Percentiles rank a stretch among this genome's conserved stretches.
Evolutionary conservation across 805 yeast species (phyloP).

Genomic region (Monosporozyma yasuniensis): DNA sequence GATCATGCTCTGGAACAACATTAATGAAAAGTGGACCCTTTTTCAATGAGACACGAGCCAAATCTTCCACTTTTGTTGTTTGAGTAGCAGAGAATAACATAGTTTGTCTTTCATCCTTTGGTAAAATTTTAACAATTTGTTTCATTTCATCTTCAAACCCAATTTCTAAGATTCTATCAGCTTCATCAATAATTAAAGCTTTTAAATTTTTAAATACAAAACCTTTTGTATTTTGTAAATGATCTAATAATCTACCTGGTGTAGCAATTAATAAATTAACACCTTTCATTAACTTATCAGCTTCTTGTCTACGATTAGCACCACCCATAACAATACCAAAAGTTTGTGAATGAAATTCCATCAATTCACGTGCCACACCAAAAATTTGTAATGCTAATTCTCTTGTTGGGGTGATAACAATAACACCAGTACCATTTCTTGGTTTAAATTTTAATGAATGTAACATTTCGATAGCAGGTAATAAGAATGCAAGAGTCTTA

Average conservation of each 20-base stretch:
- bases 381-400: constrained; percentile 95
- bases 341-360: constrained; percentile 87
- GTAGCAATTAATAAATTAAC: constrained; percentile 92
- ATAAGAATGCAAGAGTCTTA: constrained; percentile 87
- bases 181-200: constrained; percentile 93
- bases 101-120: constrained; percentile 86
- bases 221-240: constrained; percentile 89
- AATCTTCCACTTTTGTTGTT: constrained; percentile 95
- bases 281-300: constrained; percentile 88
- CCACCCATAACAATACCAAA: constrained; percentile 97
- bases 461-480: constrained; percentile 91
- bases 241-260: constrained; percentile 95
- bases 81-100: constrained; percentile 99
- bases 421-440: constrained; percentile 95
- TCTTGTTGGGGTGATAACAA: constrained; percentile 93
- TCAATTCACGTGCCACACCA: constrained; percentile 92
- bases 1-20: constrained; percentile 74
- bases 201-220: constrained; percentile 90
- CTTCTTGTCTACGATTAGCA: constrained; percentile 94
- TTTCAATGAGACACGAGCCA: constrained; percentile 91
- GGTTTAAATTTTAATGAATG: constrained; percentile 91
- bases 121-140: constrained; percentile 88
- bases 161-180: constrained; percentile 93
- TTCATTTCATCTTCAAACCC: constrained; percentile 99
- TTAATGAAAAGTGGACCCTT: constrained; percentile 91